Base-by-base conservation (phyloP, 805 yeast species). In the Barnettozyma pratensis region DNA sequence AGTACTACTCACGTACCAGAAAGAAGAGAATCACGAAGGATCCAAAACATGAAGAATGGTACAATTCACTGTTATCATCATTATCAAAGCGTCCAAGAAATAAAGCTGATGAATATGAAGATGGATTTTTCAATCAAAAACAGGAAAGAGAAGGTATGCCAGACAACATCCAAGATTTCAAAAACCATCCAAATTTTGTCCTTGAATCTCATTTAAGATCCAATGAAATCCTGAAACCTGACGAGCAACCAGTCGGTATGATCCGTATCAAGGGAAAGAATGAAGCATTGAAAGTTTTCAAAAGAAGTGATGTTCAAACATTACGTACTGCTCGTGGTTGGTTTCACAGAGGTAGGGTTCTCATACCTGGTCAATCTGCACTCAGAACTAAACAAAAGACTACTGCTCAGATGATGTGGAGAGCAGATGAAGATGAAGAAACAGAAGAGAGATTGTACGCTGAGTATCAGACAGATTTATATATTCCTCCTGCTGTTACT, bases 141-240 rank as follows among this genome's bases (percentile, higher is more conserved):
- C 84, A 87, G 41, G 67, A 78, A 14, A 71, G 75, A 30, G 98
- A 94, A 60, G 96, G 96, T 0, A 83, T 92, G 76, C 99, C 99
- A 0, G 81, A 82, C 47, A 86, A 80, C 57, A 69, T 89, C 28
- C 84, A 81, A 45, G 97, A 90, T 55, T 87, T 91, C 63, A 83
- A 81, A 45, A 83, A 83, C 44, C 99, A 94, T 65, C 99, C 99
- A 0, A 66, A 82, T 11, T 94, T 84, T 64, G 94, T 85, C 0
- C 63, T 94, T 11, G 96, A 87, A 62, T 74, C 80, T 4, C 95
- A 90, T 54, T 62, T 94, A 34, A 75, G 76, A 43, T 75, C 77
- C 45, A 85, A 83, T 61, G 96, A 94, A 61, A 73, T 90, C 5
- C 64, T 92, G 5, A 73, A 75, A 46, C 88, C 91, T 0, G 78